Evolutionary conservation across 164 flowering plant genomes (phyloP).

Genomic region (Taxillus chinensis): DNA sequence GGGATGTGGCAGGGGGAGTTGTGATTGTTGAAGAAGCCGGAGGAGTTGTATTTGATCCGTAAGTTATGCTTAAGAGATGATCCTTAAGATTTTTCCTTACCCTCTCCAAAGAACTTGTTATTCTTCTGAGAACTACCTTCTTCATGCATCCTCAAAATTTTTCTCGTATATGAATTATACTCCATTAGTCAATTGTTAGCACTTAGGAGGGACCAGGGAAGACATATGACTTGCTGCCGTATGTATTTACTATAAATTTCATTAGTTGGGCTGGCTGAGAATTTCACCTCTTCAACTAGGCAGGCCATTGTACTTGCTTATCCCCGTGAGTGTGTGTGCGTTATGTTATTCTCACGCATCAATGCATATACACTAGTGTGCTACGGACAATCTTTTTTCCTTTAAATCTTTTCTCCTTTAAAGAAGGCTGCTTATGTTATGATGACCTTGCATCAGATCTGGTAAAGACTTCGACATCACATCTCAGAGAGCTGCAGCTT

Average conservation of each 20-base stretch:
- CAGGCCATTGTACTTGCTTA: too few relatives aligned
- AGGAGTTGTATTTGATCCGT: conserved; percentile 95
- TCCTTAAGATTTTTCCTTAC: not conserved
- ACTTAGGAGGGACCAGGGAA: too few relatives aligned
- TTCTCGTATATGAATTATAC: too few relatives aligned
- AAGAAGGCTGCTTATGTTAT: not conserved
- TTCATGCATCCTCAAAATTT: too few relatives aligned
- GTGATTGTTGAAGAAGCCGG: conserved; percentile 95
- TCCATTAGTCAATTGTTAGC: too few relatives aligned
- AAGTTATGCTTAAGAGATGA: conserved; percentile 22
- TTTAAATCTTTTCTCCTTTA: not conserved
- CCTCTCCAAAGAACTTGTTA: not conserved
- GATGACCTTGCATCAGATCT: conserved; percentile 36
- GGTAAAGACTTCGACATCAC: conserved; percentile 76
- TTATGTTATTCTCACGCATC: too few relatives aligned
- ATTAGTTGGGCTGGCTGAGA: too few relatives aligned
- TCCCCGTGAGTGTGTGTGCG: too few relatives aligned
- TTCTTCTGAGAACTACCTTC: not conserved
- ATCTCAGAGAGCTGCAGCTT: conserved; percentile 71
- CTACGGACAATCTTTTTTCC: not conserved
- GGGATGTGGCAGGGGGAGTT: conserved; percentile 98
- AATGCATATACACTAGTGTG: too few relatives aligned
- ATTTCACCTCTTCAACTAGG: too few relatives aligned
- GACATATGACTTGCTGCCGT: too few relatives aligned
- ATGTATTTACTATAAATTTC: too few relatives aligned